These are phyloP conservation scores for Neofusicoccum cordaticola DNA, from an alignment of 2,329 filamentous ascomycete genomes.

Conservation along the genomic window DNA sequence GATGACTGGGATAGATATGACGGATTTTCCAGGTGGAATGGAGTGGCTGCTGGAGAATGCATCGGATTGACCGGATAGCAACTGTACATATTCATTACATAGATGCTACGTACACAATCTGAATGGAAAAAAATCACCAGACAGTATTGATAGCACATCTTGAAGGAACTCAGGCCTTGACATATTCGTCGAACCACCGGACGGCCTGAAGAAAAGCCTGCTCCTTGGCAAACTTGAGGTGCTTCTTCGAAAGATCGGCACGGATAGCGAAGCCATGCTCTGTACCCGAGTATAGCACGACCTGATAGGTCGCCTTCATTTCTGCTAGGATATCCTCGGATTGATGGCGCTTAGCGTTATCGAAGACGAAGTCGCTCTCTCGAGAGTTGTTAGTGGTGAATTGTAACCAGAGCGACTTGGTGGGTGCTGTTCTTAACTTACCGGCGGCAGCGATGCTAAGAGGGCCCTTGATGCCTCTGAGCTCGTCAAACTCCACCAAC, in stretches of 20 bases:
- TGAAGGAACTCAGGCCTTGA: conserved; percentile 36
- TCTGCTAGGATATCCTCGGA: conserved; percentile 59
- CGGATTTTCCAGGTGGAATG: no score
- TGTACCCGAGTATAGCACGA: conserved; percentile 70
- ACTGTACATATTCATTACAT: no score
- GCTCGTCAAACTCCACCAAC: conserved; percentile 63
- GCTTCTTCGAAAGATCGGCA: conserved; percentile 57
- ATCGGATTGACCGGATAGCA: no score
- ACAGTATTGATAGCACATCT: no score
- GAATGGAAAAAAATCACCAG: no score
- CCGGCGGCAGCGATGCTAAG: conserved; percentile 62
- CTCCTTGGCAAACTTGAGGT: conserved; percentile 70
- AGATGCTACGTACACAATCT: no score
- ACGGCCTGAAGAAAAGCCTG: conserved; percentile 77
- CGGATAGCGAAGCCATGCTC: conserved; percentile 74
- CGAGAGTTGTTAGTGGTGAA: background rate
- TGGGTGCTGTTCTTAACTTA: conserved; percentile 24
- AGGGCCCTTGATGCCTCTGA: conserved; percentile 56
- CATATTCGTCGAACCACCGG: conserved; percentile 68
- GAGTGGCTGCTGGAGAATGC: no score
- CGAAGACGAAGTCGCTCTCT: conserved; percentile 61
- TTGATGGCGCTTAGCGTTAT: conserved; percentile 52
- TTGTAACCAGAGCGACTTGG: background rate
- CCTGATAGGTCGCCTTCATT: conserved; percentile 64
- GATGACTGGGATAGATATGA: no score